Evolutionary conservation across 2,329 filamentous ascomycete species (phyloP).

Genomic region (Aspergillus spinulosporus): DNA sequence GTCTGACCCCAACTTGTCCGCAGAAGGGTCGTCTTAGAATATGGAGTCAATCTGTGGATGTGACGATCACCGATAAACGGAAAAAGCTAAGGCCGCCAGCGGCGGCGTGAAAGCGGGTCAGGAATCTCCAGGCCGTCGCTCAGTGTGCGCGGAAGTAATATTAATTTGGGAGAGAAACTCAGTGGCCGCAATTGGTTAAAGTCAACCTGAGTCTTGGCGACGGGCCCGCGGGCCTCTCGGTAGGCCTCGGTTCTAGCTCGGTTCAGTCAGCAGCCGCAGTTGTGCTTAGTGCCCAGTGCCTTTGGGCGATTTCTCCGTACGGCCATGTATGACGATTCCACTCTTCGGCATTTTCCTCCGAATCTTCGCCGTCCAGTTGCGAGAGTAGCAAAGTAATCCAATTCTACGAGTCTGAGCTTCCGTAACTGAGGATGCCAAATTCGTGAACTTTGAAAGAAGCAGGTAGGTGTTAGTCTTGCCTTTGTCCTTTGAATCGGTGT

Average conservation of each 20-base stretch:
- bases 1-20: slow-evolving; percentile 12
- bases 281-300: neutral
- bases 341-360: slow-evolving; percentile 29
- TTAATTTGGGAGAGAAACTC: slow-evolving; percentile 16
- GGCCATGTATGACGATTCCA: slow-evolving; percentile 33
- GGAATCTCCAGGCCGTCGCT: slow-evolving; percentile 27
- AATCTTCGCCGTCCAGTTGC: slow-evolving; percentile 23
- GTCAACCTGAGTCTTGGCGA: slow-evolving; percentile 21
- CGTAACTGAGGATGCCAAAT: neutral
- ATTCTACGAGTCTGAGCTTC: neutral
- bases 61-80: slow-evolving; percentile 38
- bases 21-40: slow-evolving; percentile 1
- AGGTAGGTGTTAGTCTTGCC: neutral
- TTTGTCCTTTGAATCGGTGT: neutral
- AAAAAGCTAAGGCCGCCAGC: slow-evolving; percentile 26
- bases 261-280: slow-evolving; percentile 28
- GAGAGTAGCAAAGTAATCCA: slow-evolving; percentile 25
- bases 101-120: slow-evolving; percentile 32
- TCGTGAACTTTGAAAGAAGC: neutral
- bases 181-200: slow-evolving; percentile 30
- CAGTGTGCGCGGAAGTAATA: slow-evolving; percentile 22
- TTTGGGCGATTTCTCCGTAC: slow-evolving; percentile 17
- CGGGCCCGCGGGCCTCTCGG: slow-evolving; percentile 33
- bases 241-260: slow-evolving; percentile 38
- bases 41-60: slow-evolving; percentile 13